Evolutionary conservation across 495 filamentous ascomycete species (phyloP), one percentile per base, ranked within the genome.

Genomic region (Penicillium samsonianum): DNA sequence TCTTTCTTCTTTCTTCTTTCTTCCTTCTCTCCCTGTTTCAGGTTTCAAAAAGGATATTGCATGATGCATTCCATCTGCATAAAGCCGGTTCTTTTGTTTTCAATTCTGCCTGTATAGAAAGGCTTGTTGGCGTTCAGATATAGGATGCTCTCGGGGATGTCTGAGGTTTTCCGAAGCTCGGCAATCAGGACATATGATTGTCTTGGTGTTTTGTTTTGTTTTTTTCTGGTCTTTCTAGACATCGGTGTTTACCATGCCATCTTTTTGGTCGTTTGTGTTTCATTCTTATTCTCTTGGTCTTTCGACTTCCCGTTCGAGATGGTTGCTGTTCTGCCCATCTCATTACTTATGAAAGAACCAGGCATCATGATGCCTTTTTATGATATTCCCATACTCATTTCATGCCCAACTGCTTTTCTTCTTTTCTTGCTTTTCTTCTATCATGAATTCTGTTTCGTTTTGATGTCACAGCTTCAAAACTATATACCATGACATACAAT

Each of bases 41-140:
- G 22, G 42, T 14, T 33, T 53, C 50, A 43, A 49, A 51, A 60
- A 53, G 57, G 55, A 31, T 57, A 12, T 52, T 52, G 41, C 52
- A 43, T 35, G 52, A 54, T 46, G 19, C 20, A 26, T 52, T 20
- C n/a, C 41, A 45, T 45, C 52, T 45, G 52, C 52, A 54, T 26
- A 14, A 22, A 35, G 11, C 41, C 28, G 19, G 10, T 52, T 33
- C 30, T 33, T n/a, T 42, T 41, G 4, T 30, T 61, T 50, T 47
- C 40, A 30, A 19, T 53, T 56, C 38, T 23, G 54, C 35, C 58
- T 57, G 20, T 61, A 43, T 55, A 71, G 67, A 70, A 68, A 62
- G 62, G 42, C 53, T 55, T 38, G 58, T 65, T 61, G 72, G 72
- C 72, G 72, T 73, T 73, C 59, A 62, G 43, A 63, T 68, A 68